Evolutionary conservation across 768 basidiomycete genomes (phyloP).

Genomic region (Rhodosporidiobolus sp.): DNA sequence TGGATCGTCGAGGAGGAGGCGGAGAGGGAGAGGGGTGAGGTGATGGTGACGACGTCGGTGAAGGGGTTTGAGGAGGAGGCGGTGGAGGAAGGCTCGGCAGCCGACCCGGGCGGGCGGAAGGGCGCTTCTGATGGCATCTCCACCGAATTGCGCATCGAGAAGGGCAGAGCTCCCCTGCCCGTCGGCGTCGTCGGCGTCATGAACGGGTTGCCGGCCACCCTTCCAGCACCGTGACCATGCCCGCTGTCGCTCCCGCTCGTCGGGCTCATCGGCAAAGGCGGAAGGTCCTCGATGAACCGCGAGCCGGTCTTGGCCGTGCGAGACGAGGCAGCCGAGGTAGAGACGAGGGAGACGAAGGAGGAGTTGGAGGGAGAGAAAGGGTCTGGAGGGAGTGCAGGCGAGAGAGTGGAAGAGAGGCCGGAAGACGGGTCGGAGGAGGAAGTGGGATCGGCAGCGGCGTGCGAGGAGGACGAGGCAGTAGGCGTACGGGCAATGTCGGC

Average conservation of each 20-base stretch:
- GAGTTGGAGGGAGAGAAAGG: background rate
- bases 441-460: background rate
- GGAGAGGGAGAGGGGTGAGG: background rate
- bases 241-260: background rate
- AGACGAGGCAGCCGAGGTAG: background rate
- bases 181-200: background rate
- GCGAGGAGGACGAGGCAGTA: background rate
- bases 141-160: background rate
- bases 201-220: background rate
- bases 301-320: constrained; percentile 2
- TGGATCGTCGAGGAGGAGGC: too few relatives aligned
- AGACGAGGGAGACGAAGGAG: background rate
- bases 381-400: too few relatives aligned
- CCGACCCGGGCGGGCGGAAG: background rate
- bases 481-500: background rate
- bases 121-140: background rate
- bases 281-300: constrained; percentile 20
- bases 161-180: background rate
- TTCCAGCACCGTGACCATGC: too few relatives aligned
- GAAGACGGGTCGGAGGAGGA: background rate
- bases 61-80: background rate
- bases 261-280: background rate
- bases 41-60: background rate
- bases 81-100: background rate
- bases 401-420: background rate